A percentile compares a stretch with the other conserved stretches of the same genome.
These are phyloP conservation scores for Kodamaea kaohsiungensis DNA, from an alignment of 805 yeast species.

Conservation along the genomic window DNA sequence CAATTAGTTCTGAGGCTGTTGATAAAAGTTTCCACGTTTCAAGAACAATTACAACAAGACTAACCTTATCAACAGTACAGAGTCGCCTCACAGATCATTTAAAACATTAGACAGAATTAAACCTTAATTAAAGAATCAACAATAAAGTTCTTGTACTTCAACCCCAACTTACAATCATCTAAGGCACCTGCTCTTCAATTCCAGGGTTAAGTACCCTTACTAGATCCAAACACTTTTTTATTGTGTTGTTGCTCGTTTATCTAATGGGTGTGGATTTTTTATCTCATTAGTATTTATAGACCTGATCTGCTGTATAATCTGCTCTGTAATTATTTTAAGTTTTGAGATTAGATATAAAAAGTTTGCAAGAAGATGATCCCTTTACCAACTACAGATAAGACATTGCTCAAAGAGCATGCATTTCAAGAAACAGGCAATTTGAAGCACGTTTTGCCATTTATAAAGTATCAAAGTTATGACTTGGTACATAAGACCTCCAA, in stretches of 20 bases:
- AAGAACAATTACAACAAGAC: neutral
- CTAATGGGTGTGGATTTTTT: neutral
- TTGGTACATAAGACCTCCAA: slow-evolving; percentile 8
- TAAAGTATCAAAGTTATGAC: slow-evolving; percentile 24
- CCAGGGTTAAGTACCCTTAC: neutral
- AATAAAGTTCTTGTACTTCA: neutral
- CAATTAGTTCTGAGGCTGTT: neutral
- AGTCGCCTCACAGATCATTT: neutral
- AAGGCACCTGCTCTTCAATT: neutral
- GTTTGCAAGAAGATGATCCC: slow-evolving; percentile 14
- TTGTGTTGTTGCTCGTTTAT: neutral
- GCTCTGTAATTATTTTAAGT: no score
- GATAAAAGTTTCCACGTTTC: neutral
- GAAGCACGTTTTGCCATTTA: slow-evolving; percentile 24
- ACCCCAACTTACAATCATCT: no score
- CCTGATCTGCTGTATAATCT: neutral
- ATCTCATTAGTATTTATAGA: neutral
- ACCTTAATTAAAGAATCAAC: neutral
- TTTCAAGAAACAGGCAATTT: slow-evolving; percentile 31
- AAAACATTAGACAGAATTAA: neutral
- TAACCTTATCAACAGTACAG: neutral
- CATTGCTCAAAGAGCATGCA: slow-evolving; percentile 26
- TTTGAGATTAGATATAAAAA: neutral
- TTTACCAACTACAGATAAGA: slow-evolving; percentile 19
- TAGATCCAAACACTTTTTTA: neutral